Conservation (phyloP, 352 stramenopile genomes). For the Pythium aristosporum region DNA sequence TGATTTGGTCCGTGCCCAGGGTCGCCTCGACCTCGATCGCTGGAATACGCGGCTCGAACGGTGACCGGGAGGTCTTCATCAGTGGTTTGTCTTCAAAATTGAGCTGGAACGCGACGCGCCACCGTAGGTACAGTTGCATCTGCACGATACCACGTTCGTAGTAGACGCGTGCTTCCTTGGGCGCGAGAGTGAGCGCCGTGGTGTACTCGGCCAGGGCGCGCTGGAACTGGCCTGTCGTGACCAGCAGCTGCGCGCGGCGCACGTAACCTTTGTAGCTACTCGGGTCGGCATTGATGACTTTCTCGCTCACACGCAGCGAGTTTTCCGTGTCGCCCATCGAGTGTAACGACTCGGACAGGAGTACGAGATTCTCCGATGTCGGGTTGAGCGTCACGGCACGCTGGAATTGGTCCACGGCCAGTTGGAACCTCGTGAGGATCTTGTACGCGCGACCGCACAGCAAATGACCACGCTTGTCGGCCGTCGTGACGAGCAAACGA, state of each 20-base stretch:
- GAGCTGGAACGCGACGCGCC: constrained; percentile 50
- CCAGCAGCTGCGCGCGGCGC: constrained; percentile 61
- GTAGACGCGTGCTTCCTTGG: constrained; percentile 57
- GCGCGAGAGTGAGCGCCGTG: constrained; percentile 51
- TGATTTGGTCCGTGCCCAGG: constrained; percentile 44
- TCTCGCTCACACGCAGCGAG: constrained; percentile 69
- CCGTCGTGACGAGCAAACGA: background rate
- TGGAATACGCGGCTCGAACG: constrained; percentile 43
- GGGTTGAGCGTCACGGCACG: constrained; percentile 54
- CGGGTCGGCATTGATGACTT: constrained; percentile 61
- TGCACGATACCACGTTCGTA: constrained; percentile 77
- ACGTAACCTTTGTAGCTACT: constrained; percentile 63
- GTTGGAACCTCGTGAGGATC: constrained; percentile 63
- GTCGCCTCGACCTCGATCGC: constrained; percentile 48
- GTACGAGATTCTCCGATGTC: constrained; percentile 70
- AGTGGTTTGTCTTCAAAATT: constrained; percentile 36
- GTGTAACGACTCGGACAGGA: constrained; percentile 77
- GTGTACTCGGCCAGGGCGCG: constrained; percentile 65
- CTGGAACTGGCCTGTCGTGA: constrained; percentile 44
- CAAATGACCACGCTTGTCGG: constrained; percentile 48
- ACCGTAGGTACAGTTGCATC: constrained; percentile 68
- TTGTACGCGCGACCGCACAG: constrained; percentile 68
- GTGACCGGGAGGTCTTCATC: constrained; percentile 25
- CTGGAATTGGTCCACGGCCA: constrained; percentile 66
- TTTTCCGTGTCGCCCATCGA: constrained; percentile 81